A percentile compares a stretch with the other conserved stretches of the same genome.
phyloP scores from a whole-genome alignment of 768 basidiomycete genomes.

The Trametes coccinea region DNA sequence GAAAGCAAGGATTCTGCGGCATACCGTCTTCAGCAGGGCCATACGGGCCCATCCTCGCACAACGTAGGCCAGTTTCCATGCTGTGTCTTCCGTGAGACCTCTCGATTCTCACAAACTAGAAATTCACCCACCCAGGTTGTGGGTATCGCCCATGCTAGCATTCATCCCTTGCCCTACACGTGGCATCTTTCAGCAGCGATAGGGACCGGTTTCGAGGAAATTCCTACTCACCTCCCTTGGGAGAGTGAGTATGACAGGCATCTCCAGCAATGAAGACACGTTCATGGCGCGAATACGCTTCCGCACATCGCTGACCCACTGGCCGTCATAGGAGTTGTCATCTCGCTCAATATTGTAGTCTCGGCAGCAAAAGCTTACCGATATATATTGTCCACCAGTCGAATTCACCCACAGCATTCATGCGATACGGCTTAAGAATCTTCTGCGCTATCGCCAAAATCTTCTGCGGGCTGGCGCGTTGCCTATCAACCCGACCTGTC shows the following conservation, averaged over 20 bases:
- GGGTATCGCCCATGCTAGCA: conserved; percentile 54
- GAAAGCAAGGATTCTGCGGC: conserved; percentile 5
- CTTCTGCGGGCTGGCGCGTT: conserved; percentile 47
- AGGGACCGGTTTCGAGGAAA: not conserved
- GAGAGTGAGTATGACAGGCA: conserved; percentile 50
- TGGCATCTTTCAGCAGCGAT: not conserved
- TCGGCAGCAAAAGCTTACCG: conserved; percentile 33
- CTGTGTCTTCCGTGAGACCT: conserved; percentile 22
- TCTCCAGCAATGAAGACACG: conserved; percentile 60
- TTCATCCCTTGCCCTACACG: conserved; percentile 50
- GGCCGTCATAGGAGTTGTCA: not conserved
- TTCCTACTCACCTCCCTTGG: conserved; percentile 38
- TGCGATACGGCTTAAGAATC: conserved; percentile 38
- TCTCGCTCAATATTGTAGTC: too few species aligned
- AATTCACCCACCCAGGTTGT: conserved; percentile 45
- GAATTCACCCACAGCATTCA: conserved; percentile 34
- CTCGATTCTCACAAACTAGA: not conserved
- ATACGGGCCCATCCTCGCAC: conserved; percentile 48
- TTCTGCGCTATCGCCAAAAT: conserved; percentile 51
- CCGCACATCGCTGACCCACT: conserved; percentile 60
- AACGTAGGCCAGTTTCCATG: conserved; percentile 54
- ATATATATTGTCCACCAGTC: conserved; percentile 55
- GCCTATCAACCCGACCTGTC: conserved; percentile 56
- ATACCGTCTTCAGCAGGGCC: conserved; percentile 48
- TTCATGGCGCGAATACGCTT: conserved; percentile 45